These are phyloP conservation scores for Trichosporon sp. DNA, from an alignment of 1,284 basidiomycete species.

Conservation along the genomic window DNA sequence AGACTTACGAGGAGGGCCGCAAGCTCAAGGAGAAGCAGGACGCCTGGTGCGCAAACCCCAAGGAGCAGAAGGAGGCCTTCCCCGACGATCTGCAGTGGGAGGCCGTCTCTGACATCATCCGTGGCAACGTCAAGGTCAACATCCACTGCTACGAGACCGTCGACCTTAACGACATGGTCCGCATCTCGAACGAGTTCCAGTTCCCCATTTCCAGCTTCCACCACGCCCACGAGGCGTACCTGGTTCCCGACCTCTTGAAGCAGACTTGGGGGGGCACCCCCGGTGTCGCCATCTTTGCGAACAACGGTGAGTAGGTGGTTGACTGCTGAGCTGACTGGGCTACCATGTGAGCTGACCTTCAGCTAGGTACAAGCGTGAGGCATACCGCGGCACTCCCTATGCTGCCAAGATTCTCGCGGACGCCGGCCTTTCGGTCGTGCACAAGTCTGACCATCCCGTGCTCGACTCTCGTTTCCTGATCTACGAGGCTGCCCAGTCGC, in stretches of 20 bases:
- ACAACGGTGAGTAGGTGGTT: conserved; percentile 46
- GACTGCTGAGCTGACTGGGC: not conserved
- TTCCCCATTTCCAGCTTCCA: conserved; percentile 27
- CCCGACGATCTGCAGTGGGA: conserved; percentile 79
- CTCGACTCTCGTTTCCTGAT: conserved; percentile 72
- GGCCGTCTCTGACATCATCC: conserved; percentile 76
- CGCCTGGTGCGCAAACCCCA: conserved; percentile 60
- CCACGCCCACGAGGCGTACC: conserved; percentile 70
- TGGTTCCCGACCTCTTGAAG: conserved; percentile 66
- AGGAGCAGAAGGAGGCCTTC: conserved; percentile 54
- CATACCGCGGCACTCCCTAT: conserved; percentile 79
- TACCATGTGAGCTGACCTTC: not conserved
- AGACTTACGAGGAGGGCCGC: conserved; percentile 66
- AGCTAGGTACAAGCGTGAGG: conserved; percentile 68
- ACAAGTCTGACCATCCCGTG: conserved; percentile 62
- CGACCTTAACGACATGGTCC: conserved; percentile 60
- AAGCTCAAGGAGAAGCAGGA: conserved; percentile 68
- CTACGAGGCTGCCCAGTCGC: conserved; percentile 81
- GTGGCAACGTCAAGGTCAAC: conserved; percentile 63
- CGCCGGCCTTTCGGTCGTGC: conserved; percentile 64
- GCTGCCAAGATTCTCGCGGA: conserved; percentile 74
- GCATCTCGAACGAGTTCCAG: conserved; percentile 73
- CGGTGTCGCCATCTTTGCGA: conserved; percentile 70
- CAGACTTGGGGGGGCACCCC: conserved; percentile 52
- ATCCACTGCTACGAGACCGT: conserved; percentile 74